A percentile compares a stretch with the other conserved stretches of the same genome.
These are phyloP conservation scores for Xylaria venustula DNA, from an alignment of 495 filamentous ascomycete genomes.

Conservation along the genomic window DNA sequence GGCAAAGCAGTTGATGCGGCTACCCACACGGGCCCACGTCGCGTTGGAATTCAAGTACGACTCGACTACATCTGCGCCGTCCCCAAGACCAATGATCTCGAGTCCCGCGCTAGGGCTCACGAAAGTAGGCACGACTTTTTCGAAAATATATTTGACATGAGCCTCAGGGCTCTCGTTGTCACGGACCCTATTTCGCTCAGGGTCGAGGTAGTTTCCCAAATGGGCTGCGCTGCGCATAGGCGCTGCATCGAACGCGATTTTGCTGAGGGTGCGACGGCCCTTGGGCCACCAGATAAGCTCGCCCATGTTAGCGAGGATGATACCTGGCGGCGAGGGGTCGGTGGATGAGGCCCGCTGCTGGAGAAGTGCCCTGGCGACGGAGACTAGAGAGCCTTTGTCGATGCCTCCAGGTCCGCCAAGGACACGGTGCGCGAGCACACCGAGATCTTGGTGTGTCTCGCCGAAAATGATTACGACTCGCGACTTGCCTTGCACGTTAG, in stretches of 20 bases:
- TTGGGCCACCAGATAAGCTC: conserved; percentile 67
- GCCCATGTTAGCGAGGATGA: conserved; percentile 73
- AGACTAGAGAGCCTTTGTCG: conserved; percentile 62
- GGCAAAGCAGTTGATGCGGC: conserved; percentile 35
- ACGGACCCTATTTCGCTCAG: conserved; percentile 52
- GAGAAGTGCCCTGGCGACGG: conserved; percentile 56
- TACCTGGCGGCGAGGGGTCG: conserved; percentile 37
- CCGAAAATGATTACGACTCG: conserved; percentile 76
- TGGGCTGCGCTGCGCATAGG: conserved; percentile 58
- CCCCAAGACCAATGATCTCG: conserved; percentile 63
- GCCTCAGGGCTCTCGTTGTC: conserved; percentile 47
- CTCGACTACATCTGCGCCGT: conserved; percentile 53
- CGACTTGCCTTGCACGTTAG: conserved; percentile 53
- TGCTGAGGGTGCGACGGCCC: conserved; percentile 53
- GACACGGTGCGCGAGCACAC: conserved; percentile 68
- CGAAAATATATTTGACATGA: conserved; percentile 66
- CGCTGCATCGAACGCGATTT: conserved; percentile 47
- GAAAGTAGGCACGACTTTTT: conserved; percentile 52
- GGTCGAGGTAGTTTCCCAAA: conserved; percentile 33
- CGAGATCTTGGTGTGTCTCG: conserved; percentile 67
- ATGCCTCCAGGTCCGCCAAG: conserved; percentile 58
- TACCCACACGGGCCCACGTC: conserved; percentile 48
- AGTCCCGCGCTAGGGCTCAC: conserved; percentile 49
- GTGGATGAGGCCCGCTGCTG: conserved; percentile 26
- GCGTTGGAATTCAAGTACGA: conserved; percentile 51